These are phyloP conservation scores for Trifolium pratense DNA, from an alignment of 306 rosid species.

Conservation along the genomic window DNA sequence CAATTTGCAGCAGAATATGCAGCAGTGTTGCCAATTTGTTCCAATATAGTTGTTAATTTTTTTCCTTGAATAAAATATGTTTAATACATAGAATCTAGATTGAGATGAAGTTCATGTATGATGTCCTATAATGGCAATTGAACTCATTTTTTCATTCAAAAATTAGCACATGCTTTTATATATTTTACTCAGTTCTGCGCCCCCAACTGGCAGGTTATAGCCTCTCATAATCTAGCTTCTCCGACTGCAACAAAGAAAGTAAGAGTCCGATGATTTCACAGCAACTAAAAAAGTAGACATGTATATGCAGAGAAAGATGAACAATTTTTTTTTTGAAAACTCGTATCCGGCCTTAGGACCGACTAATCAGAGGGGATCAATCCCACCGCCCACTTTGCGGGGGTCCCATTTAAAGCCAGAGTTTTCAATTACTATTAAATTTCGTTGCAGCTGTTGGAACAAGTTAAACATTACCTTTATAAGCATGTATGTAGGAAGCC, in stretches of 20 bases:
- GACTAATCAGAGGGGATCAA: too few relatives aligned
- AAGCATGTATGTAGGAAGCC: slow-evolving; percentile 96
- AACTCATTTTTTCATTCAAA: not conserved
- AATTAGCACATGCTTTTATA: not conserved
- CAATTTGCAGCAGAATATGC: slow-evolving; percentile 14
- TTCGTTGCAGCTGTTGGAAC: slow-evolving; percentile 5
- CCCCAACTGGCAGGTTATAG: slow-evolving; percentile 50
- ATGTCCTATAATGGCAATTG: slow-evolving; percentile 19
- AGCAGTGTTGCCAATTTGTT: slow-evolving; percentile 18
- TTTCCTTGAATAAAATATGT: slow-evolving; percentile 39
- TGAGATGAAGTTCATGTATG: slow-evolving; percentile 6
- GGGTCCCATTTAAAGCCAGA: too few relatives aligned
- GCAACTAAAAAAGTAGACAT: not conserved
- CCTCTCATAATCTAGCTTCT: slow-evolving; percentile 89
- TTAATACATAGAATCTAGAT: slow-evolving; percentile 8
- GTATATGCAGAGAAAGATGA: not conserved
- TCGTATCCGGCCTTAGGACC: too few relatives aligned
- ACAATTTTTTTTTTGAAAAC: too few relatives aligned
- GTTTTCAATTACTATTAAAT: slow-evolving; percentile 13
- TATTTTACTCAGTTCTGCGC: slow-evolving; percentile 6
- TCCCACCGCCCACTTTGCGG: too few relatives aligned
- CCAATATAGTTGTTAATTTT: slow-evolving; percentile 12
- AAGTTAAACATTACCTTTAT: slow-evolving; percentile 68
- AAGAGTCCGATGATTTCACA: slow-evolving; percentile 23
- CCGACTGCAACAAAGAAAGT: slow-evolving; percentile 67